These are phyloP conservation scores for Clonostachys sp. DNA, from an alignment of 2,329 filamentous ascomycete genomes.

Conservation along the genomic window DNA sequence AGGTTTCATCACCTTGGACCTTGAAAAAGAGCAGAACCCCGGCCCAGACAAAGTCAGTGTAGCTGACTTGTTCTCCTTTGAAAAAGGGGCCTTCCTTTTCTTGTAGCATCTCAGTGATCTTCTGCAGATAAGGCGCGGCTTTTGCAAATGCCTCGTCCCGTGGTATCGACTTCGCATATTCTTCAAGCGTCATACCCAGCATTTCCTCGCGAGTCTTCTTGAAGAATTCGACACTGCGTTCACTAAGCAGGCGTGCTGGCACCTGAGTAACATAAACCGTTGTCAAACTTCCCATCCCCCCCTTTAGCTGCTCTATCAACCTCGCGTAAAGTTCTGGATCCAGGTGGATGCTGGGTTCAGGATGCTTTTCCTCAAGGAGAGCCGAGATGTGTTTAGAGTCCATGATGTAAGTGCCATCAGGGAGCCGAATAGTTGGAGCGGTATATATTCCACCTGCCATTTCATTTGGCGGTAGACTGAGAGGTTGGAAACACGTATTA, in stretches of 20 bases:
- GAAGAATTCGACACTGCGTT: constrained; percentile 50
- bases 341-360: constrained; percentile 52
- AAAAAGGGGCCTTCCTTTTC: constrained; percentile 58
- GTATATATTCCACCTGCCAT: constrained; percentile 36
- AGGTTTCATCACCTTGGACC: constrained; percentile 27
- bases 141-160: constrained; percentile 37
- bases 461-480: constrained; percentile 30
- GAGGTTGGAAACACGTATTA: not conserved
- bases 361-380: constrained; percentile 53
- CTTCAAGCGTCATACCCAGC: constrained; percentile 47
- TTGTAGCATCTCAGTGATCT: constrained; percentile 40
- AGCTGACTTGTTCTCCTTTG: constrained; percentile 47
- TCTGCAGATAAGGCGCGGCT: constrained; percentile 25
- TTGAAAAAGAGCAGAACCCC: constrained; percentile 36
- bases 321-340: constrained; percentile 43
- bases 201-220: constrained; percentile 38
- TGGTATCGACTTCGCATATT: constrained; percentile 27
- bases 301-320: constrained; percentile 32
- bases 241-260: constrained; percentile 43
- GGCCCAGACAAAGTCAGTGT: constrained; percentile 54
- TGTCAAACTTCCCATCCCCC: constrained; percentile 21
- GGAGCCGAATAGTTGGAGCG: constrained; percentile 49
- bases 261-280: constrained; percentile 43
- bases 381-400: constrained; percentile 58
- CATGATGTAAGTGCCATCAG: constrained; percentile 56